phyloP scores from a whole-genome alignment of 2,329 filamentous ascomycete species.

The Sarocladiaceae sp. region DNA sequence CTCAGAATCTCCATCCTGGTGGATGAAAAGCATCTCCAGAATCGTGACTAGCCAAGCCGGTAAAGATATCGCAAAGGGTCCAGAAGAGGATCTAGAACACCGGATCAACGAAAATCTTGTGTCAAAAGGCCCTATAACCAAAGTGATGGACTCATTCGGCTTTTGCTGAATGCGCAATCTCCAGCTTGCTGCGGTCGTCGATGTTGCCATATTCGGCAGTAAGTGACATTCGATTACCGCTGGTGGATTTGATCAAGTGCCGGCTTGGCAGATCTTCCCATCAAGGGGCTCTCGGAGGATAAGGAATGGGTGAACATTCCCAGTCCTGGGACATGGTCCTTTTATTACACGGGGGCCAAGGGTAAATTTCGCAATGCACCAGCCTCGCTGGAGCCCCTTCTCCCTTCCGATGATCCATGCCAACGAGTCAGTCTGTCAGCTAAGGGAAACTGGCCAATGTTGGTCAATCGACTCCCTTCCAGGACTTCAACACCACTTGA shows the following conservation, averaged over 20 bases:
- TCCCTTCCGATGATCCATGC: conserved; percentile 6
- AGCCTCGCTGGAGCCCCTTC: background rate
- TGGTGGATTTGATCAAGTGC: background rate
- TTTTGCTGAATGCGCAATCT: background rate
- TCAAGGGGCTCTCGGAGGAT: background rate
- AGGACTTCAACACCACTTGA: background rate
- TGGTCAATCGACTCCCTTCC: background rate
- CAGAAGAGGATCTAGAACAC: background rate
- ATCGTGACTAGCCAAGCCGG: too few species aligned
- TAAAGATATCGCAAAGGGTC: background rate
- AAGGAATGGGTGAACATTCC: conserved; percentile 4
- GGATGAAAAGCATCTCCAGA: too few species aligned
- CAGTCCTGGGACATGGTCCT: background rate
- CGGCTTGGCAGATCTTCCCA: background rate
- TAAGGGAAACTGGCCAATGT: background rate
- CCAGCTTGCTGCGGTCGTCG: background rate
- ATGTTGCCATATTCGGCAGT: background rate
- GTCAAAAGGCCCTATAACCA: background rate
- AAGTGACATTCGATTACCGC: background rate
- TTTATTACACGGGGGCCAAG: background rate
- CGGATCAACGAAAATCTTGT: background rate
- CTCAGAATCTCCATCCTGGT: too few species aligned
- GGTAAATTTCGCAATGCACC: conserved; percentile 1
- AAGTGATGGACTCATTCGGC: background rate
- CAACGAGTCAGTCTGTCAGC: background rate